These are phyloP conservation scores for Globisporangium acanthophoron DNA, from an alignment of 352 stramenopile genomes.

Conservation along the genomic window DNA sequence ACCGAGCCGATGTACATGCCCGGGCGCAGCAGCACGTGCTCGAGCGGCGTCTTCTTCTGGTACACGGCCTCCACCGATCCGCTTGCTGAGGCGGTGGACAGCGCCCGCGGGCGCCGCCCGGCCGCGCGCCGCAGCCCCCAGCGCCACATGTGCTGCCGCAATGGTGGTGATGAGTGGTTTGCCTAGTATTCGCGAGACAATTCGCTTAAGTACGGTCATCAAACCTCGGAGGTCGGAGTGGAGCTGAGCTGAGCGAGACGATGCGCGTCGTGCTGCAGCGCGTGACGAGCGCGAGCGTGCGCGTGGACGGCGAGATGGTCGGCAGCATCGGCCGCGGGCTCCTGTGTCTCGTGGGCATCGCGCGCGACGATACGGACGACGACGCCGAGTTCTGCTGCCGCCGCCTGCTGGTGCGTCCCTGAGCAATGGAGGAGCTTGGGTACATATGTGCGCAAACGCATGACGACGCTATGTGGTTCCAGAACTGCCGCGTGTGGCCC, in stretches of 20 bases:
- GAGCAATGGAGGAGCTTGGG: background rate
- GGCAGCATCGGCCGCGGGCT: constrained; percentile 70
- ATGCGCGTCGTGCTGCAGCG: constrained; percentile 84
- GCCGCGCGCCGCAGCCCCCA: background rate
- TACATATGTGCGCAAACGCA: background rate
- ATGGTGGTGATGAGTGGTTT: too few relatives aligned
- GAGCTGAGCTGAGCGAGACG: background rate
- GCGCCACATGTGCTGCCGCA: background rate
- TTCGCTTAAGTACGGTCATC: too few relatives aligned
- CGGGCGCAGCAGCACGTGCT: constrained; percentile 88
- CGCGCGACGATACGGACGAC: constrained; percentile 65
- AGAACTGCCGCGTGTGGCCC: constrained; percentile 82
- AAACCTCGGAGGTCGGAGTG: too few relatives aligned
- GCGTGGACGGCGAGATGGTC: constrained; percentile 70
- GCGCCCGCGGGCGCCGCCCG: background rate
- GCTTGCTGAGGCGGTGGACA: background rate
- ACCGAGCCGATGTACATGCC: constrained; percentile 91
- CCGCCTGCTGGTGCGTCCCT: constrained; percentile 48
- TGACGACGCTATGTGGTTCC: background rate
- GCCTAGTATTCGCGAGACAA: too few relatives aligned
- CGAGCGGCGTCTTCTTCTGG: constrained; percentile 87
- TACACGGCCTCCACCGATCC: constrained; percentile 67
- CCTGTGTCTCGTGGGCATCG: constrained; percentile 78
- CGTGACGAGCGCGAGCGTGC: constrained; percentile 72
- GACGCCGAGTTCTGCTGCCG: constrained; percentile 82